Evolutionary conservation across 2,329 filamentous ascomycete species (phyloP), one percentile per base, ranked within the genome.

Genomic region (Sporothrix phasma): DNA sequence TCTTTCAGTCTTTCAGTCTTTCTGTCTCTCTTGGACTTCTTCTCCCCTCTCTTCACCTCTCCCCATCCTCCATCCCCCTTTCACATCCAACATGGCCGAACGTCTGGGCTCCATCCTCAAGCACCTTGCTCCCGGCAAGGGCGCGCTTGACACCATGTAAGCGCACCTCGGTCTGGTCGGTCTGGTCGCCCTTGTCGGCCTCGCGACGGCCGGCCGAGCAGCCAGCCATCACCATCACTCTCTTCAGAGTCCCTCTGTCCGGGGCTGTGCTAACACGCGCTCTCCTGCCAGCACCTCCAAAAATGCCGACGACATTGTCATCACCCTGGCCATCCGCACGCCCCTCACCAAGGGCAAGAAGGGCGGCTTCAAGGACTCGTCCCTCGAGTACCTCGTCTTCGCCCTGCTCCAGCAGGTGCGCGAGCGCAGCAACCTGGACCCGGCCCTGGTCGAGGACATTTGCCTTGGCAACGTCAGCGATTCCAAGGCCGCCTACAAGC

Each of bases 271-370:
- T n/a, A n/a, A n/a, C n/a, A n/a, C n/a, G n/a, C n/a, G n/a, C n/a
- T n/a, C n/a, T n/a, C n/a, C n/a, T n/a, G n/a, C n/a, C 70, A 96
- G 92, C 73, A 92, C 90, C 65, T 86, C 90, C 70, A 92, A 97
- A 81, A 95, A 96, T 76, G 85, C 92, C 70, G 93, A 97, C 75
- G 94, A 99, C 80, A 83, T 99, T 63, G 94, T 99, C 74, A 96
- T 97, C 73, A 99, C 94, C 7, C 85, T 95, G 65, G 93, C 93
- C 31, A 81, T 92, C 71, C 89, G 94, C 64, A 97, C 93, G 31
- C 92, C 94, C 0, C 83, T 99, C 67, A 83, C 88, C 73, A 97
- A 97, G 80, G 92, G 84, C 61, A 83, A 82, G 75, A 97, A 96
- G 82, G 93, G 94, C 69, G 91, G 92, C 47, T 89, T 99, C 81